A percentile compares a stretch with the other conserved stretches of the same genome.
phyloP scores from a whole-genome alignment of 2,329 filamentous ascomycete species.

The Graphilbum ipis-grandicollis region DNA sequence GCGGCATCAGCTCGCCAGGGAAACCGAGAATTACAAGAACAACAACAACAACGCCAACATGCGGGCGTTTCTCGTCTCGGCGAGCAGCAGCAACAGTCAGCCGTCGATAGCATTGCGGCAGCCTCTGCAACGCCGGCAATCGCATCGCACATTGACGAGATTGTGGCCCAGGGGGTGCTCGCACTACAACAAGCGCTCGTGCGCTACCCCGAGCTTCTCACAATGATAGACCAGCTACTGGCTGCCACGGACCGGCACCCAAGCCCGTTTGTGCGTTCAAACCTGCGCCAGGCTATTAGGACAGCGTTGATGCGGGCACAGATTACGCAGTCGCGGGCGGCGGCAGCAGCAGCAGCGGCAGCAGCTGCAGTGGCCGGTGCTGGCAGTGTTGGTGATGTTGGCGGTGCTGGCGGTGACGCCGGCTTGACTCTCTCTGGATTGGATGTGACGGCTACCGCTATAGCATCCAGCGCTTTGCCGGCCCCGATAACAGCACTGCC shows the following conservation, averaged over 20 bases:
- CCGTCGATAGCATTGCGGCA: too few relatives aligned
- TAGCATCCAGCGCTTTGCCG: too few relatives aligned
- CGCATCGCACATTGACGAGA: conserved; percentile 32
- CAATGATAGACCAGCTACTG: conserved; percentile 30
- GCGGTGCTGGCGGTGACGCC: too few relatives aligned
- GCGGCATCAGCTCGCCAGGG: not conserved
- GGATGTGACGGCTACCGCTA: too few relatives aligned
- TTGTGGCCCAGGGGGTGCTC: conserved; percentile 30
- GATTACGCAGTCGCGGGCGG: conserved; percentile 20
- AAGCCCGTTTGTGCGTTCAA: conserved; percentile 27
- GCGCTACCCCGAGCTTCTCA: conserved; percentile 29
- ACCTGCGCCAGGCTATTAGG: conserved; percentile 31
- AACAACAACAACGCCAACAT: too few relatives aligned
- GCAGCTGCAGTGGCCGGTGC: not conserved
- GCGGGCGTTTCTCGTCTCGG: too few relatives aligned
- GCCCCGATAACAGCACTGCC: too few relatives aligned
- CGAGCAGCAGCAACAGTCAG: not conserved
- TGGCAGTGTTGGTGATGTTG: not conserved
- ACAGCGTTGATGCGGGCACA: conserved; percentile 27
- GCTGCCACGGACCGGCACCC: conserved; percentile 32
- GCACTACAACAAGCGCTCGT: conserved; percentile 27
- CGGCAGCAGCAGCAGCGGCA: not conserved
- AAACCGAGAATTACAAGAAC: conserved; percentile 2
- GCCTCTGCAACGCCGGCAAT: conserved; percentile 14
- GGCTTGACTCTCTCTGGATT: too few relatives aligned